Evolutionary conservation across 768 basidiomycete genomes (phyloP).

Genomic region (Tylopilus intermedius): DNA sequence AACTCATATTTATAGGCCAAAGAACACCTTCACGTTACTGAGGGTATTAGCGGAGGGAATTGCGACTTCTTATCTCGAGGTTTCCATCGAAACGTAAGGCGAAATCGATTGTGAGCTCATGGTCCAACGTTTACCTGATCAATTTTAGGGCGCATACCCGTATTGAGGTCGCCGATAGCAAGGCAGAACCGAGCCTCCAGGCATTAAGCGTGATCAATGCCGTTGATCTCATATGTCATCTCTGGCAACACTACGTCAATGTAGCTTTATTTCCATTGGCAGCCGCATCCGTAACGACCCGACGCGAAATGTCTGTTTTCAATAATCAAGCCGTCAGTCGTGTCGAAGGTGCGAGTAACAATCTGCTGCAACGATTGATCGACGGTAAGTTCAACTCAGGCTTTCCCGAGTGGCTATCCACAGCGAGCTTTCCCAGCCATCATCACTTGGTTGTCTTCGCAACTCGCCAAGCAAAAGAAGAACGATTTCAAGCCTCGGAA

Average conservation of each 20-base stretch:
- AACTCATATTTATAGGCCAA: conserved; percentile 52
- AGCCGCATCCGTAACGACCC: conserved; percentile 75
- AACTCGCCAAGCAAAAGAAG: conserved; percentile 89
- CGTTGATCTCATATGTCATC: conserved; percentile 85
- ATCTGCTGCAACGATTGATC: conserved; percentile 70
- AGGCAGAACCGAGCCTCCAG: conserved; percentile 75
- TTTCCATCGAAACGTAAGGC: conserved; percentile 86
- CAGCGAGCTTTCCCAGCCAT: conserved; percentile 44
- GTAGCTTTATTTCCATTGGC: conserved; percentile 87
- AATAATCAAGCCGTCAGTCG: conserved; percentile 84
- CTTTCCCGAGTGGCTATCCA: neutral
- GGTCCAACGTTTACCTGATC: conserved; percentile 1
- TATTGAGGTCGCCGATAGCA: conserved; percentile 69
- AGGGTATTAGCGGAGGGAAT: conserved; percentile 85
- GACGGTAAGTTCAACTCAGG: conserved; percentile 55
- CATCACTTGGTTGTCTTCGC: conserved; percentile 65
- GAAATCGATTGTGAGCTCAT: neutral
- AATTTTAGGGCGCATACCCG: conserved; percentile 58
- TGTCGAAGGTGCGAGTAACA: conserved; percentile 79
- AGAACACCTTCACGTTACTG: conserved; percentile 80
- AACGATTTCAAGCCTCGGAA: conserved; percentile 96
- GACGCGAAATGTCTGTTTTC: conserved; percentile 90
- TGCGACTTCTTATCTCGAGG: conserved; percentile 78
- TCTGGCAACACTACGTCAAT: conserved; percentile 96
- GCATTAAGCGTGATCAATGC: conserved; percentile 58